phyloP scores from a whole-genome alignment of 495 filamentous ascomycete genomes.

The Saxophila tyrrhenica region DNA sequence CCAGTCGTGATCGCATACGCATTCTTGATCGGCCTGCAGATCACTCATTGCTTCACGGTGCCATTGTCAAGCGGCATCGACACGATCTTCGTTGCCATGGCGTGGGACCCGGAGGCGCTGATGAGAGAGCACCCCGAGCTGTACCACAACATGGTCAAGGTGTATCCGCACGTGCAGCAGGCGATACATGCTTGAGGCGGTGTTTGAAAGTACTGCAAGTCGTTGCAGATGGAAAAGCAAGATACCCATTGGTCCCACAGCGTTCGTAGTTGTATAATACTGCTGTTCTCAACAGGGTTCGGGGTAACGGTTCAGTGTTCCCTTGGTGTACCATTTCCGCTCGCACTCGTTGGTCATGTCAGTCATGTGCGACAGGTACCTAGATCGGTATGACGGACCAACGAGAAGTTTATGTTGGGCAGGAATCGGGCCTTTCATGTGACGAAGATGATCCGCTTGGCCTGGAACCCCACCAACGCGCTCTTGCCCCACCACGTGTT shows the following conservation, averaged over 20 bases:
- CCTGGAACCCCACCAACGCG: no score
- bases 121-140: constrained; percentile 72
- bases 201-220: neutral
- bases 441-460: no score
- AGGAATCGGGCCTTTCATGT: neutral
- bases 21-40: constrained; percentile 76
- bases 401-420: no score
- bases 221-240: neutral
- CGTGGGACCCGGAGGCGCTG: constrained; percentile 80
- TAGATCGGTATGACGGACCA: no score
- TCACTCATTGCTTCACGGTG: constrained; percentile 78
- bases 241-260: neutral
- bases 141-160: constrained; percentile 58
- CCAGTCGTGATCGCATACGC: constrained; percentile 71
- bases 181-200: constrained; percentile 45
- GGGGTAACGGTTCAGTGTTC: no score
- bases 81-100: constrained; percentile 80
- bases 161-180: constrained; percentile 77
- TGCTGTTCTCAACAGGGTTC: no score
- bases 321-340: no score
- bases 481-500: no score
- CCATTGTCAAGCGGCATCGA: constrained; percentile 49
- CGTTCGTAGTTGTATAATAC: no score
- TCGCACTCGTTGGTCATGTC: no score
- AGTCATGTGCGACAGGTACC: no score